Conservation (phyloP, 179 eudicot species). For the Camellia oleifera region DNA sequence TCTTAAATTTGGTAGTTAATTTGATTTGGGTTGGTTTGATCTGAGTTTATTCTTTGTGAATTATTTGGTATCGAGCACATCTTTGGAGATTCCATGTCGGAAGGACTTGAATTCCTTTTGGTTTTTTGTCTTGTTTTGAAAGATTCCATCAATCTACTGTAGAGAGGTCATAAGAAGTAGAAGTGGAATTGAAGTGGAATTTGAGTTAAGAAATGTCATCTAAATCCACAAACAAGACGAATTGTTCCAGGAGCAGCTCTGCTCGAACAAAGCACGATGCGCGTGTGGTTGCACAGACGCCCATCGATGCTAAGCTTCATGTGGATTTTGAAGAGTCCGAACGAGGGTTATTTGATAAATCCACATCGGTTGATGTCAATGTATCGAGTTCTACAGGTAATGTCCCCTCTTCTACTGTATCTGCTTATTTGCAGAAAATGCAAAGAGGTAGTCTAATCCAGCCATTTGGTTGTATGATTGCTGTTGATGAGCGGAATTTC, state of each 20-base stretch:
- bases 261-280: conserved; percentile 52
- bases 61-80: neutral
- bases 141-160: neutral
- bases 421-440: conserved; percentile 71
- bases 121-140: neutral
- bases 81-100: conserved; percentile 16
- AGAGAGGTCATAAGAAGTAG: neutral
- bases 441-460: conserved; percentile 82
- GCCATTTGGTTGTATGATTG: conserved; percentile 87
- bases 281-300: conserved; percentile 53
- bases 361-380: conserved; percentile 54
- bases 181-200: conserved; percentile 9
- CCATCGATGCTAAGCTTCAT: conserved; percentile 85
- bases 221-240: conserved; percentile 47
- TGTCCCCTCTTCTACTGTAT: conserved; percentile 64
- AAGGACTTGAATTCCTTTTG: conserved; percentile 7
- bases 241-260: conserved; percentile 57
- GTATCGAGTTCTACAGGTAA: conserved; percentile 48
- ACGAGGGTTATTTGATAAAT: conserved; percentile 52
- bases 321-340: conserved; percentile 65
- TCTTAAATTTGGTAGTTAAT: neutral
- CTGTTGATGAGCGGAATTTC: conserved; percentile 57
- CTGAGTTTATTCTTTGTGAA: conserved; percentile 9
- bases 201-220: conserved; percentile 59
- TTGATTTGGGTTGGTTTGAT: conserved; percentile 11